These are phyloP conservation scores for Pyrus betulifolia DNA, from an alignment of 306 rosid species.

Conservation along the genomic window DNA sequence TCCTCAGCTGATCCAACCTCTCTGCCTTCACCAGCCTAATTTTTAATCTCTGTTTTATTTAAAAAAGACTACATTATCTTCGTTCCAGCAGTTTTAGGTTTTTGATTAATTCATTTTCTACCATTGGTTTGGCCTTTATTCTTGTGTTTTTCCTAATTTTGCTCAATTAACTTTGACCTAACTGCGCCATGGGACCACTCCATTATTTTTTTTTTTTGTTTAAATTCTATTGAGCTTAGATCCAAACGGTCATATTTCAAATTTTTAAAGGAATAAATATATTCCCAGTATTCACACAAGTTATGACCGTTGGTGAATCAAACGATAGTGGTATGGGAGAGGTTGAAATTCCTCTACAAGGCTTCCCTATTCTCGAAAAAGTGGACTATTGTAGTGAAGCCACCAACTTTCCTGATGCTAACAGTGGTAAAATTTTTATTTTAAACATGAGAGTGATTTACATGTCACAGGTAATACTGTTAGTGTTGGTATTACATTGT, in stretches of 20 bases:
- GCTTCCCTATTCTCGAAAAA: fast-evolving
- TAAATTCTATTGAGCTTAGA: too few species aligned
- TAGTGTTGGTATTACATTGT: too few species aligned
- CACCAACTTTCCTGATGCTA: too few species aligned
- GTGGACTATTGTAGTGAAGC: fast-evolving
- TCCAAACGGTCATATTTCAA: too few species aligned
- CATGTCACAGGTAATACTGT: too few species aligned
- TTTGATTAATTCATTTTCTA: neutral
- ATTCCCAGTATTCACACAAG: too few species aligned
- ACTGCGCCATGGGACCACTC: slow-evolving; percentile 32
- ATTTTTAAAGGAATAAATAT: too few species aligned
- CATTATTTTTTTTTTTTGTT: too few species aligned
- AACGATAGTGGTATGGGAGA: fast-evolving
- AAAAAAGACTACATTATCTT: neutral
- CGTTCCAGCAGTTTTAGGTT: neutral
- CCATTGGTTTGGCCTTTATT: neutral
- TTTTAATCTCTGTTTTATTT: neutral
- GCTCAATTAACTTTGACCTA: slow-evolving; percentile 15
- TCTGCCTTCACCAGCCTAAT: slow-evolving; percentile 58
- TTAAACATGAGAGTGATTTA: too few species aligned
- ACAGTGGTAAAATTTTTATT: too few species aligned
- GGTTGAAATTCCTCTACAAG: too few species aligned
- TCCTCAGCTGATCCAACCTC: slow-evolving; percentile 83
- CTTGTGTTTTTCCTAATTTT: neutral
- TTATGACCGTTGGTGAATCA: too few species aligned